phyloP scores from a whole-genome alignment of 805 yeast species.

The Starmera amethionina region DNA sequence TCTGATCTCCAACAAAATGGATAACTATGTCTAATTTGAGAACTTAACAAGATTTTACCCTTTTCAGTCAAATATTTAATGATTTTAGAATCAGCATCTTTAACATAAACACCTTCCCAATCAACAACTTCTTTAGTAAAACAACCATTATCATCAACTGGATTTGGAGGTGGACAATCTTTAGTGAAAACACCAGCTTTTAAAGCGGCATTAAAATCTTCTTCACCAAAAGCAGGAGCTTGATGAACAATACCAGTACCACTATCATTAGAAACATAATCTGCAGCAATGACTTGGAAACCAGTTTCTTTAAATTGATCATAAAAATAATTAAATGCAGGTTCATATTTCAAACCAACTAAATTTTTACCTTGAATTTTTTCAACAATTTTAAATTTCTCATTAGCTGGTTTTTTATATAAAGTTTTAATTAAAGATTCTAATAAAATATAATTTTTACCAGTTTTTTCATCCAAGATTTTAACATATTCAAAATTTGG shows the following conservation, averaged over 20 bases:
- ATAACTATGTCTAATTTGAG: slow-evolving; percentile 90
- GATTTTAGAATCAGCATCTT: slow-evolving; percentile 90
- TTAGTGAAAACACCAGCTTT: slow-evolving; percentile 67
- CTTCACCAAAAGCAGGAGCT: slow-evolving; percentile 99
- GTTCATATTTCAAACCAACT: slow-evolving; percentile 71
- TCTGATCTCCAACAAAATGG: slow-evolving; percentile 99
- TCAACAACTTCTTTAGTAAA: slow-evolving; percentile 70
- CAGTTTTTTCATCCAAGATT: slow-evolving; percentile 81
- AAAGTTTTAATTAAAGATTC: slow-evolving; percentile 75
- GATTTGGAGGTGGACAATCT: slow-evolving; percentile 74
- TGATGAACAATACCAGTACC: slow-evolving; percentile 99
- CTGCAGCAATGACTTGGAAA: slow-evolving; percentile 73
- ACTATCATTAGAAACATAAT: slow-evolving; percentile 82
- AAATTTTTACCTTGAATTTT: slow-evolving; percentile 72
- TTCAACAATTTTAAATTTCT: slow-evolving; percentile 76
- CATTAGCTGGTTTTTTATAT: slow-evolving; percentile 91
- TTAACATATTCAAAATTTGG: slow-evolving; percentile 88
- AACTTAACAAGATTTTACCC: slow-evolving; percentile 64
- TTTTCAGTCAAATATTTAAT: slow-evolving; percentile 72
- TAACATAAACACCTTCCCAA: slow-evolving; percentile 78
- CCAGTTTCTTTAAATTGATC: slow-evolving; percentile 69
- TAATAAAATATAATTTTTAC: slow-evolving; percentile 70
- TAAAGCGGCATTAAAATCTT: slow-evolving; percentile 80
- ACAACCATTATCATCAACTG: slow-evolving; percentile 87
- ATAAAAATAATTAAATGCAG: slow-evolving; percentile 73